These are phyloP conservation scores for Chytriomyces sp. DNA, from an alignment of 192 early-diverging fungal species.

Conservation along the genomic window DNA sequence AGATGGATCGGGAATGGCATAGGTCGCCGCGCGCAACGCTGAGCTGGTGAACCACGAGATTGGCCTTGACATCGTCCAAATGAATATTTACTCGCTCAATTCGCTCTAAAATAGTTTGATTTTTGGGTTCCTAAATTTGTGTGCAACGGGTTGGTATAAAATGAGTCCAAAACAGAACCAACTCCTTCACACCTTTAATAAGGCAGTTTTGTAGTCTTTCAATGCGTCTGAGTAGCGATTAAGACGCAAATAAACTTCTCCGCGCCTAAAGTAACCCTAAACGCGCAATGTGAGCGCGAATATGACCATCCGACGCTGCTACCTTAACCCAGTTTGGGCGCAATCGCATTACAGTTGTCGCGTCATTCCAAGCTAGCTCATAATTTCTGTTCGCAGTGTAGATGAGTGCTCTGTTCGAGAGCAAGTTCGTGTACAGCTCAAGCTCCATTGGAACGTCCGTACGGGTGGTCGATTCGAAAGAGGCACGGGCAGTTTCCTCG, in stretches of 20 bases:
- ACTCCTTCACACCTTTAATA: slow-evolving; percentile 22
- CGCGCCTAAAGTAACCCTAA: slow-evolving; percentile 43
- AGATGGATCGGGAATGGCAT: slow-evolving; percentile 50
- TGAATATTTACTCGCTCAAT: slow-evolving; percentile 7
- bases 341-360: slow-evolving; percentile 60
- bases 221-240: slow-evolving; percentile 29
- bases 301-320: neutral
- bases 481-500: too few relatives aligned
- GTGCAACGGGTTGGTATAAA: neutral
- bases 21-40: slow-evolving; percentile 6
- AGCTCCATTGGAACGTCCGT: neutral
- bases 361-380: slow-evolving; percentile 72
- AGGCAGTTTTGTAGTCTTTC: slow-evolving; percentile 35
- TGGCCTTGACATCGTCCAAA: slow-evolving; percentile 1
- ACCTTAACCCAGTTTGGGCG: slow-evolving; percentile 49
- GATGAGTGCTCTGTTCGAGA: slow-evolving; percentile 77
- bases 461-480: too few relatives aligned
- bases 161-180: neutral
- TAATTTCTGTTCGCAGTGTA: slow-evolving; percentile 58
- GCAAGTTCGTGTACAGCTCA: slow-evolving; percentile 62
- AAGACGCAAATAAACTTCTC: slow-evolving; percentile 37
- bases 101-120: slow-evolving; percentile 24
- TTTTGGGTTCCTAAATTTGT: neutral
- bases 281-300: neutral
- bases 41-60: neutral